Percentiles rank a stretch among this genome's conserved stretches.
Evolutionary conservation across 208 protist genomes (phyloP).

Genomic region (Acanthamoeba culbertsoni): DNA sequence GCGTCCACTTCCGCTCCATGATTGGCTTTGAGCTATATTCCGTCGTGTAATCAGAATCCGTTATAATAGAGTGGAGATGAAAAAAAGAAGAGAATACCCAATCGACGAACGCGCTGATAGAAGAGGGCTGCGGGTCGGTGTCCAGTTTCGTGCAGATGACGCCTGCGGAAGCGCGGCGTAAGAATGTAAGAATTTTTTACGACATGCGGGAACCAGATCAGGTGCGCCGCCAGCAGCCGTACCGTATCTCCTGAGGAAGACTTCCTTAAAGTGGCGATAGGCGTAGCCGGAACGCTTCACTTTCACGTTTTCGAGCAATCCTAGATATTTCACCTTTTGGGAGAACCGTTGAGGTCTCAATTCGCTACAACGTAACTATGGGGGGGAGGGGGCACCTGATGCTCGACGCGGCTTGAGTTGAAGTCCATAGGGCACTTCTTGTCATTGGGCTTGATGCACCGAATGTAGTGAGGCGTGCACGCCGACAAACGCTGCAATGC

Average conservation of each 20-base stretch:
- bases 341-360: no score
- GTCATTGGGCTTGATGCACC: constrained; percentile 95
- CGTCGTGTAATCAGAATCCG: no score
- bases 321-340: constrained; percentile 91
- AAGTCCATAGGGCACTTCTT: constrained; percentile 77
- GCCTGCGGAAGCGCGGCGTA: background rate
- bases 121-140: constrained; percentile 75
- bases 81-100: background rate
- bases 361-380: no score
- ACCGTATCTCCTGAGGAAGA: constrained; percentile 87
- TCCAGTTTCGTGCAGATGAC: constrained; percentile 28
- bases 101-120: constrained; percentile 65
- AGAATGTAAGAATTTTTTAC: constrained; percentile 32
- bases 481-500: constrained; percentile 77
- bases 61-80: no score
- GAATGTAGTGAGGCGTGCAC: constrained; percentile 94
- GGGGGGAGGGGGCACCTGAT: no score
- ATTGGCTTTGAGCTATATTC: constrained; percentile 63
- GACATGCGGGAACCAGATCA: no score
- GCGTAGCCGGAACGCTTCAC: constrained; percentile 92
- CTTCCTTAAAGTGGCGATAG: constrained; percentile 91
- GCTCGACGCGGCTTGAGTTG: constrained; percentile 61
- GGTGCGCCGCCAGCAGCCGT: background rate
- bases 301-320: constrained; percentile 92
- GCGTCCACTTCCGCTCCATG: constrained; percentile 61